Evolutionary conservation across 768 basidiomycete genomes (phyloP), one percentile per base, ranked within the genome.

Genomic region (Mrakia frigida): DNA sequence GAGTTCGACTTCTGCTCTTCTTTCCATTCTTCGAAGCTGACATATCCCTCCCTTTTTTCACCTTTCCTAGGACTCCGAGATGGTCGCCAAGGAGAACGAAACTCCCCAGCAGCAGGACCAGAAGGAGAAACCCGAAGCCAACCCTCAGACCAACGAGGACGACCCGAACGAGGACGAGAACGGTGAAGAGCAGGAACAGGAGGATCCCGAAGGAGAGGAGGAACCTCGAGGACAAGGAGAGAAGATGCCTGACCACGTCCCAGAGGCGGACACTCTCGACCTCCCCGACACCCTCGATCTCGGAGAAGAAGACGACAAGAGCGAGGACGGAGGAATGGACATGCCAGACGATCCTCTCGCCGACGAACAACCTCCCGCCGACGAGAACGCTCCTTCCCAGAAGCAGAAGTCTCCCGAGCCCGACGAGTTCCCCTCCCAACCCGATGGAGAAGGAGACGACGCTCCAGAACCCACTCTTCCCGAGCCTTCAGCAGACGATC

Each of bases 221-320:
- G 91, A 90, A 18, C 88, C 79, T 10, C 81, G 79, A 71, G 84
- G 80, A 74, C 82, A 52, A 53, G 83, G 83, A 28, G 82, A 82
- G 63, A 88, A 90, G 16, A 86, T 94, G 84, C 90, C 95, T 75
- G 88, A 93, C 28, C 86, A 89, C 77, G 83, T 93, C 63, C 90
- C 87, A 33, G 92, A 97, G 77, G 90, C 90, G 3, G 87, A 96
- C 71, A 90, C 89, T 6, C 87, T 98, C 61, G 91, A 98, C 80
- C 86, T 98, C 14, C 96, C 96, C 0, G 95, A 98, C 46, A 89
- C 93, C 78, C 86, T 96, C 84, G 85, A 93, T 73, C 82, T 95
- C 18, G 80, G 80, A 23, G 79, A 78, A 28, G 83, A 84, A 52
- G 83, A 82, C 18, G 83, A 85, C 31, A 81, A 83, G 70, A 68